Conservation (phyloP, 1,284 basidiomycete genomes). For the Mrakiaceae sp. region DNA sequence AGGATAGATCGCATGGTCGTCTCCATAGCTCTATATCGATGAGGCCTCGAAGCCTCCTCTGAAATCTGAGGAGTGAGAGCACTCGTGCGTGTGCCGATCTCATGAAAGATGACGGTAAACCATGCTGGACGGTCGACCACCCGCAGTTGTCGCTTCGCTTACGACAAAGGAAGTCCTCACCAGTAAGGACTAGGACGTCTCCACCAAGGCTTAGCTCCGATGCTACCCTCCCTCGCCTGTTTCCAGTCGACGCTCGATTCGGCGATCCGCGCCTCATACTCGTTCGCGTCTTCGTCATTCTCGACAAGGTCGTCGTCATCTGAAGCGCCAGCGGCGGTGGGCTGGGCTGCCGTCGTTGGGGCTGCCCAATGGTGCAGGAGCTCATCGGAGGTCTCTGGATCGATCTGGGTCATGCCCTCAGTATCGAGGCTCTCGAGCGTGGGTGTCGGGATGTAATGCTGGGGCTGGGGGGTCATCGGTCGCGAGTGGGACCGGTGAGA, state of each 20-base stretch:
- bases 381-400: not conserved
- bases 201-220: constrained; percentile 1
- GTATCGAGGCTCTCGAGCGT: constrained; percentile 13
- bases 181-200: constrained; percentile 10
- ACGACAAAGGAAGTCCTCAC: not conserved
- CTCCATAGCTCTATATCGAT: no score
- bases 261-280: not conserved
- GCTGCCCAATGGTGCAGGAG: not conserved
- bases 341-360: not conserved
- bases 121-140: no score
- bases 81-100: no score
- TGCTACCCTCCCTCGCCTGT: not conserved
- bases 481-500: no score
- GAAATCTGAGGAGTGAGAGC: no score
- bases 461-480: not conserved
- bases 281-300: not conserved
- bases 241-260: constrained; percentile 4
- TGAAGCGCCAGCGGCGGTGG: not conserved
- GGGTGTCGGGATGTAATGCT: not conserved
- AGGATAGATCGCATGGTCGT: no score
- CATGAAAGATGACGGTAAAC: no score
- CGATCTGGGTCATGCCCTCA: constrained; percentile 9
- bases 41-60: no score
- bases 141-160: no score
- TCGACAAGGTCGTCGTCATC: not conserved